phyloP scores from a whole-genome alignment of 2,329 filamentous ascomycete species.

The Immersiporthe knoxdaviesiana region DNA sequence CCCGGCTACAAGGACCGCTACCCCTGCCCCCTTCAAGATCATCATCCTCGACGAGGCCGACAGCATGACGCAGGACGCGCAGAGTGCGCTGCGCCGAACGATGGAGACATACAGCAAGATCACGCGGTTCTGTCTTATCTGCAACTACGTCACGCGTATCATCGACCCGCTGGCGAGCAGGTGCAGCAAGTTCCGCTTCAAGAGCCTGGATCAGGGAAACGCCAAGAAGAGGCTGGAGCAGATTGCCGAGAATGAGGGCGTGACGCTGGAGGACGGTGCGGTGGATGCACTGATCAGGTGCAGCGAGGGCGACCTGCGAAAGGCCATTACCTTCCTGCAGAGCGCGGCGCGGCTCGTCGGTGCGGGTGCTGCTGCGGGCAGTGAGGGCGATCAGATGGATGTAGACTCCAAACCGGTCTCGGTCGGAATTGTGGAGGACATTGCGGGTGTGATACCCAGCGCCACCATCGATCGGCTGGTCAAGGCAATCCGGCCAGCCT shows the following conservation, averaged over 20 bases:
- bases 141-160: conserved; percentile 98
- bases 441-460: conserved; percentile 90
- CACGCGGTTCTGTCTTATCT: conserved; percentile 95
- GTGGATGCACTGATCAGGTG: conserved; percentile 83
- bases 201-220: conserved; percentile 86
- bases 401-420: conserved; percentile 67
- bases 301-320: conserved; percentile 91
- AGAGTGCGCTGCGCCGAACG: conserved; percentile 86
- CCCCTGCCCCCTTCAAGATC: conserved; percentile 98
- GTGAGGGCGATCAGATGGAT: conserved; percentile 61
- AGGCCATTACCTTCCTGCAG: conserved; percentile 95
- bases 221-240: conserved; percentile 77
- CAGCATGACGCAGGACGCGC: conserved; percentile 98
- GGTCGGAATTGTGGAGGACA: conserved; percentile 84
- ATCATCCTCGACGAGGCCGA: conserved; percentile 98
- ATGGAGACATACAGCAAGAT: conserved; percentile 99
- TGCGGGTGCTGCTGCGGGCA: conserved; percentile 54
- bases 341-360: conserved; percentile 89
- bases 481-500: conserved; percentile 74
- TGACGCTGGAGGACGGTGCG: conserved; percentile 76
- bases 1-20: conserved; percentile 71
- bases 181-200: conserved; percentile 98
- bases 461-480: conserved; percentile 71
- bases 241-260: conserved; percentile 79
- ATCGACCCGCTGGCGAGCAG: conserved; percentile 93